These are phyloP conservation scores for Fraxinus angustifolia DNA, from an alignment of 305 asterid genomes.

Conservation along the genomic window DNA sequence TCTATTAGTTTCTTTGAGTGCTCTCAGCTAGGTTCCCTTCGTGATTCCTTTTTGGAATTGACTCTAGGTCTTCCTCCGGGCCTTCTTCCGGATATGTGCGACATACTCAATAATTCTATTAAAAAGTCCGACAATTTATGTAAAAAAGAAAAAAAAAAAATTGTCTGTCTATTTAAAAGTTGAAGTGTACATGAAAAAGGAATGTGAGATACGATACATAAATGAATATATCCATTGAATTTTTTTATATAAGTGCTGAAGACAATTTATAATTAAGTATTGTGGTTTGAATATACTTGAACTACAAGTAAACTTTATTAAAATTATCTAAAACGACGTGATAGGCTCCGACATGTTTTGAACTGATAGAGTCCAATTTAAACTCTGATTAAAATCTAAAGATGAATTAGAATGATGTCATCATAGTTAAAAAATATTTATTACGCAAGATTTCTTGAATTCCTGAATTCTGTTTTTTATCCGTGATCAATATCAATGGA, in stretches of 20 bases:
- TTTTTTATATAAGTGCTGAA: too few species aligned
- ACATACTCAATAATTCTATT: too few species aligned
- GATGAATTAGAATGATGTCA: neutral
- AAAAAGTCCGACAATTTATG: too few species aligned
- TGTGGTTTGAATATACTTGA: neutral
- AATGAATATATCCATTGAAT: too few species aligned
- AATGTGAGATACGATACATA: too few species aligned
- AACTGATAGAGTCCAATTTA: neutral
- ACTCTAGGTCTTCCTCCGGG: too few species aligned
- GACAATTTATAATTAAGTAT: neutral
- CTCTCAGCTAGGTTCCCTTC: too few species aligned
- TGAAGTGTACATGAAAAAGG: neutral
- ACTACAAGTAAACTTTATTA: neutral
- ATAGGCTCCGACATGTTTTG: neutral
- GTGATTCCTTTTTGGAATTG: too few species aligned
- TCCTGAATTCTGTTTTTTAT: neutral
- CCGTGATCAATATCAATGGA: neutral
- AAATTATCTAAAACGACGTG: neutral
- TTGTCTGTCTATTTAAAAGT: too few species aligned
- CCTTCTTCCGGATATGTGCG: too few species aligned
- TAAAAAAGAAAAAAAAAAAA: too few species aligned
- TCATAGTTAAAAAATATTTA: neutral
- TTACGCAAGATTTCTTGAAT: neutral
- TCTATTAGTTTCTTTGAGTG: too few species aligned
- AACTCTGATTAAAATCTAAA: neutral